These are phyloP conservation scores for Endoconidiophora polonica DNA, from an alignment of 2,329 filamentous ascomycete genomes.

Conservation along the genomic window DNA sequence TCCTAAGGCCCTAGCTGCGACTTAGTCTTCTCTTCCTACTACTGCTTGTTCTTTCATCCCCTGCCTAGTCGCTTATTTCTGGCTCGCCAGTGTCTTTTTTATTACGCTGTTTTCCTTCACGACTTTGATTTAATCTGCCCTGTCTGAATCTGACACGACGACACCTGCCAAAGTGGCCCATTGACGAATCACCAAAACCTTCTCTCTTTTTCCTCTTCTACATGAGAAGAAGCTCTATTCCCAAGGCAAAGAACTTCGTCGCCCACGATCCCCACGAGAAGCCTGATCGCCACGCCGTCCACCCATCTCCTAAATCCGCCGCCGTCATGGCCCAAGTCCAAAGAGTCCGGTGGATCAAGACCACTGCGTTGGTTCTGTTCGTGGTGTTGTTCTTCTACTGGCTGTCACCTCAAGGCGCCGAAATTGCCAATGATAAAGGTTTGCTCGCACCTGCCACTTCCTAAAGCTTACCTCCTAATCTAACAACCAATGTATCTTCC, in stretches of 20 bases:
- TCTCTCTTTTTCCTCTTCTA: neutral
- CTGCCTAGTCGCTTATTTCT: neutral
- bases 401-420: constrained; percentile 40
- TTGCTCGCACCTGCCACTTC: constrained; percentile 19
- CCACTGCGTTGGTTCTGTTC: constrained; percentile 42
- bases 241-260: constrained; percentile 42
- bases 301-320: constrained; percentile 22
- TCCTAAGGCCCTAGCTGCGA: too few species aligned
- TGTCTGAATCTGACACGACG: too few species aligned
- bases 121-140: neutral
- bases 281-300: constrained; percentile 36
- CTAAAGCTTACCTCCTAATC: neutral
- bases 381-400: constrained; percentile 47
- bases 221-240: constrained; percentile 51
- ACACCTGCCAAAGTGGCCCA: neutral
- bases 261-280: constrained; percentile 47
- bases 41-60: too few species aligned
- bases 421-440: constrained; percentile 29
- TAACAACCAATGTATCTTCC: neutral
- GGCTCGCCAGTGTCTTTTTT: neutral
- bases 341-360: constrained; percentile 49
- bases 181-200: neutral
- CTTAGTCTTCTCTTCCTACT: neutral
- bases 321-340: constrained; percentile 43
- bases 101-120: neutral